Evolutionary conservation across 139 green algal genomes (phyloP).

Genomic region (Chlamydomonas sp.): DNA sequence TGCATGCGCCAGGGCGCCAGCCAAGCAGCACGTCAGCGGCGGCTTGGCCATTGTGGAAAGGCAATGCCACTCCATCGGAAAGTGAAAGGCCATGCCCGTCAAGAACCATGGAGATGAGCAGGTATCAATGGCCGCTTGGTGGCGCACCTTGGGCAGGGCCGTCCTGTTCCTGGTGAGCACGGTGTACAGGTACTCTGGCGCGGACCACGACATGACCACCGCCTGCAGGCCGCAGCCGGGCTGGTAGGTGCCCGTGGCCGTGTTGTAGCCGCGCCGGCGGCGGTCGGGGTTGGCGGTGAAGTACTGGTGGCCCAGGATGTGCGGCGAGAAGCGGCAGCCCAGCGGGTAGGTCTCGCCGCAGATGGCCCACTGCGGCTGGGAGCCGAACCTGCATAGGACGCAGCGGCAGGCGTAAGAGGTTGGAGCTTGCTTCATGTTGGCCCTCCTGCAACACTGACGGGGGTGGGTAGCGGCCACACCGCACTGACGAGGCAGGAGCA

Average conservation of each 20-base stretch:
- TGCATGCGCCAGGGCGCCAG: not conserved
- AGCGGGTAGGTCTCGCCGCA: slow-evolving; percentile 89
- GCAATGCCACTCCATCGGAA: not conserved
- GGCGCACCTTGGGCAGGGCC: slow-evolving; percentile 58
- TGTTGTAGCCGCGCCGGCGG: slow-evolving; percentile 80
- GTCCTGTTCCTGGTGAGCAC: slow-evolving; percentile 73
- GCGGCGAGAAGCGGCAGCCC: slow-evolving; percentile 82
- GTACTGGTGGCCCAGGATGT: slow-evolving; percentile 66
- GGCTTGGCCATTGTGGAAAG: not conserved
- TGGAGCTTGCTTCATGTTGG: too few relatives aligned
- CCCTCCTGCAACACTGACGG: too few relatives aligned
- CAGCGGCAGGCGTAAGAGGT: not conserved
- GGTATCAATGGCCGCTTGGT: not conserved
- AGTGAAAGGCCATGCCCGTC: not conserved
- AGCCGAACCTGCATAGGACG: slow-evolving; percentile 65
- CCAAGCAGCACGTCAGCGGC: not conserved
- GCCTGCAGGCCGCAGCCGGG: slow-evolving; percentile 49
- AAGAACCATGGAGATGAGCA: too few relatives aligned
- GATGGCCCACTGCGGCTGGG: slow-evolving; percentile 87
- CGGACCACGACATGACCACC: slow-evolving; percentile 78
- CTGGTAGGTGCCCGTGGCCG: slow-evolving; percentile 47
- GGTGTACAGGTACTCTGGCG: slow-evolving; percentile 89
- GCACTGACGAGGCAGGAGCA: too few relatives aligned
- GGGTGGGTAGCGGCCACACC: too few relatives aligned
- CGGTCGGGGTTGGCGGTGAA: slow-evolving; percentile 84